Evolutionary conservation across 192 early-diverging fungal genomes (phyloP), one percentile per base, ranked within the genome.

Genomic region (Umbelopsis isabellina): DNA sequence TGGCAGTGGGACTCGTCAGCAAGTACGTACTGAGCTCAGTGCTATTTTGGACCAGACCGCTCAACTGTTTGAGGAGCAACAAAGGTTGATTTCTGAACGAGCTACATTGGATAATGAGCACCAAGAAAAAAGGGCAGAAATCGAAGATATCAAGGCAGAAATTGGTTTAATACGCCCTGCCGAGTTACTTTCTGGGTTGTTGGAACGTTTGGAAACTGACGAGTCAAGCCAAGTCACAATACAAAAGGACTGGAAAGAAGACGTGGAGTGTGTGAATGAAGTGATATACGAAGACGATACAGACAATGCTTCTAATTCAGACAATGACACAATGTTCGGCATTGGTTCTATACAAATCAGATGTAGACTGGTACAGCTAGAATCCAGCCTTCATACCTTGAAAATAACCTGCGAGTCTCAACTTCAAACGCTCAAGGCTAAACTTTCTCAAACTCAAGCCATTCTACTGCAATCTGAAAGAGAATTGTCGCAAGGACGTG

Each of bases 91-190:
- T 49, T 37, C 52, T 22, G 82, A 83, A 15, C 55, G 77, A 11
- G 49, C 74, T 27, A 73, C 75, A 5, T 73, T 82, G 45, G 75
- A 78, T 35, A 79, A 75, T 2, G 82, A 86, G 51, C 73, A 82
- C 16, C 67, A 77, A 20, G 33, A 25, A 10, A 70, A 73, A n/a
- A 33, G 76, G 3, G 33, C 52, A 3, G 72, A 80, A 6, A 67
- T 86, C 12, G 74, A 83, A 20, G 71, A 67, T 3, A 79, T 81
- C 23, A 65, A 80, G 9, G 58, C 74, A 2, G 41, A 79, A 22
- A 72, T 86, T 65, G 71, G 72, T 49, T 73, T 82, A 49, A 76
- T 83, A 20, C 73, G 84, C 7, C 84, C 84, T 3, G 80, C 79
- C 22, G 72, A 80, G 22, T 47, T 86, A 44, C 49, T 86, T 10